Evolutionary conservation across 1,139 yeast genomes (phyloP), one percentile per base, ranked within the genome.

Genomic region (Lodderomyces jiufengensis): DNA sequence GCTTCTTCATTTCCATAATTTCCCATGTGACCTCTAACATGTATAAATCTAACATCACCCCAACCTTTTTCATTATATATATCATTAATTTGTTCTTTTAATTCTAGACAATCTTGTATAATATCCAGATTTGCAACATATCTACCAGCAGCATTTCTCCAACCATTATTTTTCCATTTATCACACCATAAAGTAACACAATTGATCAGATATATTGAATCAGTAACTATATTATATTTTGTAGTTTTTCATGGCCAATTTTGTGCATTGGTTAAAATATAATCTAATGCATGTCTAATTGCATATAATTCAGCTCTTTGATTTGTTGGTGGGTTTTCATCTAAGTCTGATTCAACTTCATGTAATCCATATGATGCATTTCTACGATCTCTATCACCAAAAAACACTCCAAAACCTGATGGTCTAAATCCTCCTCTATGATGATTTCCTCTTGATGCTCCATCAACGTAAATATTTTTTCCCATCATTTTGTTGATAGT

Each of bases 291-390:
- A 31, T 67, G 67, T 5, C 60, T 54, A 14, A 84, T 66, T 0
- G 95, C 97, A 13, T 62, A 53, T 14, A 88, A 66, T 56, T 90
- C 97, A 2, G 95, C 94, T 31, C 88, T 63, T 48, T 84, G 90
- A 50, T 87, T 90, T 0, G 95, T 87, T 28, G 80, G 85, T 5
- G 57, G 32, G 15, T 12, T 5, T 10, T 11, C 16, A 14, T 21
- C 11, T 6, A 23, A 12, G 20, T 45, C 46, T n/a, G n/a, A n/a
- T n/a, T n/a, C n/a, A 7, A 52, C 71, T 1, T 61, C 63, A 2
- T 35, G 36, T 23, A 81, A 61, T 0, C 80, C 76, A 20, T 64
- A 74, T 1, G 78, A 66, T 3, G 67, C 61, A 52, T 83, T 82
- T 30, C 81, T 61, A 3, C 62, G 42, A 50, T 82, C 84, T 12